Percentiles rank a stretch among this genome's conserved stretches.
Conservation (phyloP, 768 basidiomycete genomes). For the Termitomyces sp. region DNA sequence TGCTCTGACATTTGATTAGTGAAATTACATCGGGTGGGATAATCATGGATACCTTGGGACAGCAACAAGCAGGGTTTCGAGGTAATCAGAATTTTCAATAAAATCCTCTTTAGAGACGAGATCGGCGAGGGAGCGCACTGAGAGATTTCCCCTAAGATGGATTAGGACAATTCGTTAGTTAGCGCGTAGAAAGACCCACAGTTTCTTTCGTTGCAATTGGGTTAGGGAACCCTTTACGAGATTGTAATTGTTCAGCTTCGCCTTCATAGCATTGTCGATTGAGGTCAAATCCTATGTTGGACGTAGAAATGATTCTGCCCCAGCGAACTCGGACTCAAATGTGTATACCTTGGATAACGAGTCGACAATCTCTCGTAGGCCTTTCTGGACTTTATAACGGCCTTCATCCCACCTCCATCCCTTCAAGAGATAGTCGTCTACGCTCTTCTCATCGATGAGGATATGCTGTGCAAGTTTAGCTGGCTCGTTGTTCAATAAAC, state of each 20-base stretch:
- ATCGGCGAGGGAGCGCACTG: conserved; percentile 80
- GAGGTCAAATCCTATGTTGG: conserved; percentile 79
- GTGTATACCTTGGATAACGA: conserved; percentile 70
- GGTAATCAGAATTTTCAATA: conserved; percentile 85
- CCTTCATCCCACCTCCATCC: conserved; percentile 94
- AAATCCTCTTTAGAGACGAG: conserved; percentile 79
- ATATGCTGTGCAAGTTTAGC: conserved; percentile 69
- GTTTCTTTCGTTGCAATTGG: conserved; percentile 92
- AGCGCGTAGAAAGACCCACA: conserved; percentile 37
- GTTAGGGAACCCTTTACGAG: conserved; percentile 88
- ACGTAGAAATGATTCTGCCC: conserved; percentile 6
- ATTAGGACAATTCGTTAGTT: conserved; percentile 7
- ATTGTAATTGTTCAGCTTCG: conserved; percentile 88
- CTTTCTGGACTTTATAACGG: conserved; percentile 79
- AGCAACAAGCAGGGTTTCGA: conserved; percentile 89
- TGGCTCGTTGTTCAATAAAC: conserved; percentile 84
- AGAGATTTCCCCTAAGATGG: conserved; percentile 79
- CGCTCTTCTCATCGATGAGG: conserved; percentile 70
- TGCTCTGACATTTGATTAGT: conserved; percentile 43
- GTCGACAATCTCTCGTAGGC: conserved; percentile 82
- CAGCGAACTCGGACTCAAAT: not conserved
- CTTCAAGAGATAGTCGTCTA: conserved; percentile 74
- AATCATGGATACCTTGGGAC: conserved; percentile 74
- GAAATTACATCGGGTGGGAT: conserved; percentile 12
- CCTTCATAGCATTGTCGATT: conserved; percentile 92